A percentile compares a stretch with the other conserved stretches of the same genome.
These are phyloP conservation scores for Azolla pinnata DNA, from an alignment of 75 land plant genomes.

Conservation along the genomic window DNA sequence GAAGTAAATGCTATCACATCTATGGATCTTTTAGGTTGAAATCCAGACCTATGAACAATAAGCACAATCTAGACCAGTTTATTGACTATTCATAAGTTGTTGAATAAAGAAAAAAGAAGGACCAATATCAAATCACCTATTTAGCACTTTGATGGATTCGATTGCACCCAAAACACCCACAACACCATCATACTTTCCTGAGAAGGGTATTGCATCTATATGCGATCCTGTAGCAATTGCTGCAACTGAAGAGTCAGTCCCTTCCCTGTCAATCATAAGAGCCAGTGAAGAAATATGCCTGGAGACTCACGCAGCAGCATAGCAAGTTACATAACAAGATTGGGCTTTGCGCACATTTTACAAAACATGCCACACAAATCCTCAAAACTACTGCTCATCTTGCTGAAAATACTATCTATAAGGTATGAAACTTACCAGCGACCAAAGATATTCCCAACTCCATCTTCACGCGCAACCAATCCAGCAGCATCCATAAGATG, in stretches of 20 bases:
- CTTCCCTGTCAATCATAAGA: conserved; percentile 58
- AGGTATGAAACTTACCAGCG: conserved; percentile 76
- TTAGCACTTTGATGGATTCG: conserved; percentile 74
- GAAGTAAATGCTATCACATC: conserved; percentile 90
- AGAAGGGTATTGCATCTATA: conserved; percentile 92
- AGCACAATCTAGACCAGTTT: background rate
- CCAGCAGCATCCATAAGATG: conserved; percentile 53
- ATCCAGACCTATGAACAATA: conserved; percentile 46
- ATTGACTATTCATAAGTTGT: background rate
- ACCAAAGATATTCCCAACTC: conserved; percentile 92
- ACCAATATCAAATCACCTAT: conserved; percentile 29
- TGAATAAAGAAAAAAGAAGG: background rate
- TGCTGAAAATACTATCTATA: too few relatives aligned
- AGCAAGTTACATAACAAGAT: too few relatives aligned
- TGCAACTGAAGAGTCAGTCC: conserved; percentile 35
- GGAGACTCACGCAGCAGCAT: background rate
- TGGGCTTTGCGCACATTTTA: too few relatives aligned
- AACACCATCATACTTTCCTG: conserved; percentile 96
- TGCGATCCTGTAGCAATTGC: conserved; percentile 92
- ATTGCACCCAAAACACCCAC: conserved; percentile 95
- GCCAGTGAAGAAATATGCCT: background rate
- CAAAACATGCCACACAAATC: too few relatives aligned
- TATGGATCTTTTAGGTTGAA: conserved; percentile 70
- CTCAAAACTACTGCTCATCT: too few relatives aligned
- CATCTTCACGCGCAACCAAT: conserved; percentile 69